Base-by-base conservation (phyloP, 2,329 filamentous ascomycete genomes). In the Trichoderma sp. region DNA sequence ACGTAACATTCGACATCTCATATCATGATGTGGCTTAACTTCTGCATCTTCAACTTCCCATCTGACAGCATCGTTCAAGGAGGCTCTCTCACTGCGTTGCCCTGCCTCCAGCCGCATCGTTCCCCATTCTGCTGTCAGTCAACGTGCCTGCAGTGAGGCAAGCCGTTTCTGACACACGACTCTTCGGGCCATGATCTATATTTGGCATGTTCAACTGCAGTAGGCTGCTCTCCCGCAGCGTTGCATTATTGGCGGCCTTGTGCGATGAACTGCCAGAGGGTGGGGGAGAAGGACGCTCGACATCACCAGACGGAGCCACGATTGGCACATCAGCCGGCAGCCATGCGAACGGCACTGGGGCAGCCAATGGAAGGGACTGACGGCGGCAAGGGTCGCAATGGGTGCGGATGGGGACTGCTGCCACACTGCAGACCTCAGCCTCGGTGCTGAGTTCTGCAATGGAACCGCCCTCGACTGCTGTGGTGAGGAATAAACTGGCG, bases 361-460 rank as follows among this genome's bases (percentile, higher is more conserved):
- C 41, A 34, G 43, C 61, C 61, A 64, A 64, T 64, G 44, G 43
- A 17, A n/a, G 50, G 3, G 50, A n/a, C 26, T 7, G 9, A 0
- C 14, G 14, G 17, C 10, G 12, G 43, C 41, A n/a, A 57, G 43
- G 41, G 55, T 17, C 30, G n/a, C n/a, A 28, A 57, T 56, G 48
- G 28, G 43, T 43, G 6, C 17, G n/a, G 7, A 48, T 45, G 47
- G 57, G 24, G 21, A 15, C 26, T 24, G 52, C 61, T 50, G 12
- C 52, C 52, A 64, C 61, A 64, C 61, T 56, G 61, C 51, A 64
- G 52, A 47, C 44, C 60, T 43, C 61, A 64, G 51, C 61, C 39
- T n/a, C 52, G 61, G 48, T 45, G 61, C 61, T 64, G 61, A 57
- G 51, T 45, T 19, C 61, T 64, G 61, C 61, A 64, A 30, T 64